Evolutionary conservation across 805 yeast genomes (phyloP).

Genomic region (Zygotorulaspora florentina): DNA sequence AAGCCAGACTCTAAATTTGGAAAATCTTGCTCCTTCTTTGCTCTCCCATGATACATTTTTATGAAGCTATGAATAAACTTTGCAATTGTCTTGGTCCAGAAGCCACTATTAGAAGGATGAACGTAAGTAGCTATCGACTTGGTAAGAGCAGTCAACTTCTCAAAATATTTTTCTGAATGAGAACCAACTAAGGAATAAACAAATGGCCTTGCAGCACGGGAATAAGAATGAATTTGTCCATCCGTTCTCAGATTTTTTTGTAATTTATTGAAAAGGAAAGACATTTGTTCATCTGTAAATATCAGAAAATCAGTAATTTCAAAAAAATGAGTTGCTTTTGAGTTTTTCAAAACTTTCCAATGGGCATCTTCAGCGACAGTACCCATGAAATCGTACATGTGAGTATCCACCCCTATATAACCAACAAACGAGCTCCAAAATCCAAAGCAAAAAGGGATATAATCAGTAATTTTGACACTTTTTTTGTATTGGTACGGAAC

Average conservation of each 20-base stretch:
- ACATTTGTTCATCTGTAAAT: conserved; percentile 58
- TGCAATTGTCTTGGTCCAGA: conserved; percentile 75
- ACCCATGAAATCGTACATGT: conserved; percentile 61
- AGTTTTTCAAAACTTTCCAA: conserved; percentile 20
- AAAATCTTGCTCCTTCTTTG: conserved; percentile 43
- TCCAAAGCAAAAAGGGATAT: conserved; percentile 64
- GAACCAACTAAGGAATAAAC: conserved; percentile 60
- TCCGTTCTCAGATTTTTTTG: conserved; percentile 38
- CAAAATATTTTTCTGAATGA: conserved; percentile 43
- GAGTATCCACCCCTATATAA: conserved; percentile 53
- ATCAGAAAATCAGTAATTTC: conserved; percentile 52
- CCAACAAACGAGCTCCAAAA: conserved; percentile 60
- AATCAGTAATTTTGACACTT: conserved; percentile 45
- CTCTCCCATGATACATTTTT: conserved; percentile 56
- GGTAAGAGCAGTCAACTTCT: conserved; percentile 50
- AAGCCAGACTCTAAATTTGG: conserved; percentile 21
- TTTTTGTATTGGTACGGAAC: conserved; percentile 44
- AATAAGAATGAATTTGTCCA: conserved; percentile 39
- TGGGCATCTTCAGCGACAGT: conserved; percentile 51
- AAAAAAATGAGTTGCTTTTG: conserved; percentile 1
- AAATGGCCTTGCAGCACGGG: conserved; percentile 44
- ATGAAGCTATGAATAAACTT: conserved; percentile 59
- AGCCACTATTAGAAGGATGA: conserved; percentile 90
- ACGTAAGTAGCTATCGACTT: conserved; percentile 73
- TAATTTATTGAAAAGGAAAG: conserved; percentile 54